Conservation (phyloP, 768 basidiomycete species). For the Tricholomella constricta region DNA sequence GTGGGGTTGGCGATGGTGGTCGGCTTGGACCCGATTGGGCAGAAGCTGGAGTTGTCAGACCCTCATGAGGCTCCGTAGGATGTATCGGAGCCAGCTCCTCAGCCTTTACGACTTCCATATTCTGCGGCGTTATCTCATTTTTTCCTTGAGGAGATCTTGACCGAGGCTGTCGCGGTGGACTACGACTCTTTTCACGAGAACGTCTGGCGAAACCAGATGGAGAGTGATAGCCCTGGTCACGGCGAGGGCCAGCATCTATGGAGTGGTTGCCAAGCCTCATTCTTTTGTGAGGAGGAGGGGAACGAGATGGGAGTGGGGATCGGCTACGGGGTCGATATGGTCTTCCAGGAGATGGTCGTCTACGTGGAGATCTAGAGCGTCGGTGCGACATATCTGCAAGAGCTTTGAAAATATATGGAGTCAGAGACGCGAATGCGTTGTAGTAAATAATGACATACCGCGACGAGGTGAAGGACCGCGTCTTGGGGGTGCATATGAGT, state of each 20-base stretch:
- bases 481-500: conserved; percentile 17
- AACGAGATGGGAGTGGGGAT: conserved; percentile 18
- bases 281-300: conserved; percentile 19
- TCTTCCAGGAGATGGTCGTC: conserved; percentile 2
- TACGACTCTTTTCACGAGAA: conserved; percentile 17
- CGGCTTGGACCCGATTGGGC: not conserved
- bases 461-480: conserved; percentile 21
- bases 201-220: conserved; percentile 1
- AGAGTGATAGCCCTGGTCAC: conserved; percentile 18
- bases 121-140: conserved; percentile 2
- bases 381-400: conserved; percentile 8
- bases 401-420: not conserved
- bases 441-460: conserved; percentile 11
- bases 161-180: conserved; percentile 4
- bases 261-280: conserved; percentile 32
- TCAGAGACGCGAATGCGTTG: conserved; percentile 4
- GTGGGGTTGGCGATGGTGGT: not conserved
- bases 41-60: not conserved
- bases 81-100: not conserved
- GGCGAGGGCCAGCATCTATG: conserved; percentile 24
- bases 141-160: conserved; percentile 14
- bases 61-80: not conserved
- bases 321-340: conserved; percentile 26
- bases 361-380: conserved; percentile 24
- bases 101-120: not conserved